Conservation (phyloP, 2,329 filamentous ascomycete species). For the Remersonia thermophila region DNA sequence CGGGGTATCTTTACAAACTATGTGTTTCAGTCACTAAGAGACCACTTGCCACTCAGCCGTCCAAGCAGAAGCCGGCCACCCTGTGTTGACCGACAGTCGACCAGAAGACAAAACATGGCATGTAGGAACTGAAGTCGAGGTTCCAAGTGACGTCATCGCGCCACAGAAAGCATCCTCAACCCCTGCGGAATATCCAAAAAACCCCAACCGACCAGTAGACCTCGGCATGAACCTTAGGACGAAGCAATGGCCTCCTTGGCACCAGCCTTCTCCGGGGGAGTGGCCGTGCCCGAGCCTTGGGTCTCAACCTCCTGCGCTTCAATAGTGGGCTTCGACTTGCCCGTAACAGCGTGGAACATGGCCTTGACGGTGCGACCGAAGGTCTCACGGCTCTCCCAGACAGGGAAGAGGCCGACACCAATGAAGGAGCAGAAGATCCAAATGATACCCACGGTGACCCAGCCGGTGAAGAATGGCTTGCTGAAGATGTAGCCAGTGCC, state of each 20-base stretch:
- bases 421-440: constrained; percentile 66
- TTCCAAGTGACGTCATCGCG: no score
- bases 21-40: no score
- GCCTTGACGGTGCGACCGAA: constrained; percentile 47
- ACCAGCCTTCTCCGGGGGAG: constrained; percentile 16
- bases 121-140: no score
- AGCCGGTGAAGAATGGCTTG: constrained; percentile 72
- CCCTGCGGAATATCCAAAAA: no score
- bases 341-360: constrained; percentile 49
- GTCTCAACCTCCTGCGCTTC: constrained; percentile 18
- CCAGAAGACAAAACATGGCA: no score
- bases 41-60: no score
- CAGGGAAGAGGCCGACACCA: constrained; percentile 68
- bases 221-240: no score
- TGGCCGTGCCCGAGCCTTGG: constrained; percentile 14
- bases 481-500: constrained; percentile 70
- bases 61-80: no score
- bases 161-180: no score
- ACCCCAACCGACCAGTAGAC: no score
- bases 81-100: no score
- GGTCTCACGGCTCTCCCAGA: constrained; percentile 65
- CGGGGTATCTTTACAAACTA: no score
- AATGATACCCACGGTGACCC: constrained; percentile 63
- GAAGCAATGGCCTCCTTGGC: constrained; percentile 11
- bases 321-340: constrained; percentile 24